Base-by-base conservation (phyloP, 1,284 basidiomycete species). In the Ustilago tritici region DNA sequence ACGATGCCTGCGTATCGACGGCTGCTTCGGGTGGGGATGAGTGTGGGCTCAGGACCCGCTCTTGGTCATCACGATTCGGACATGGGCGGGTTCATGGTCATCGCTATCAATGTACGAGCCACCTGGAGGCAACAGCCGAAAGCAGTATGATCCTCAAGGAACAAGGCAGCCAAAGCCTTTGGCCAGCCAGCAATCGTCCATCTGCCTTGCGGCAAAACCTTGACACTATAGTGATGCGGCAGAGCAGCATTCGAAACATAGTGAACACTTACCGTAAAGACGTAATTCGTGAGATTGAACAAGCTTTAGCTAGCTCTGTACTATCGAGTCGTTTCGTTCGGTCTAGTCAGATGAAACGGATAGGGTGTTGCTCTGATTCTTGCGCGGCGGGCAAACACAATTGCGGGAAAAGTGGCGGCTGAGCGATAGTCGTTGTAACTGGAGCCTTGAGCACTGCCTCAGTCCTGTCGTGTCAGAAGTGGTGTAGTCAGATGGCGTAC, bases 331-430 rank as follows among this genome's bases (percentile, higher is more conserved):
- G 46, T 9, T 17, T 38, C n/a, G 28, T 8, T 47, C 23, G 28
- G 23, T 34, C 8, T 34, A 15, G 28, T 12, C 43, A 59, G 35
- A 38, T 59, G 46, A 43, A 38, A 49, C 19, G 4, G 57, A 59
- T 36, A 36, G 56, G 56, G 28, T 46, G 43, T 57, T 57, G 56
- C n/a, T 40, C 23, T 43, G 23, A 41, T 43, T 56, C 55, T 14
- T 15, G 55, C 23, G 4, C 10, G 28, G 28, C 31, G 11, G n/a
- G 49, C 49, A 50, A 31, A 32, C 28, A 50, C 49, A 28, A 50
- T 32, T 50, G 49, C 23, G 4, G 49, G 10, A 7, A 14, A n/a
- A 50, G n/a, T 14, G 28, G 49, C 43, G 3, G 43, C 43, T 5
- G 5, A 19, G n/a, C 7, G 8, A 17, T 9, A 19, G n/a, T 23